A percentile compares a stretch with the other conserved stretches of the same genome.
These are phyloP conservation scores for Paragyromitra xinjiangensis DNA, from an alignment of 495 filamentous ascomycete species.

Conservation along the genomic window DNA sequence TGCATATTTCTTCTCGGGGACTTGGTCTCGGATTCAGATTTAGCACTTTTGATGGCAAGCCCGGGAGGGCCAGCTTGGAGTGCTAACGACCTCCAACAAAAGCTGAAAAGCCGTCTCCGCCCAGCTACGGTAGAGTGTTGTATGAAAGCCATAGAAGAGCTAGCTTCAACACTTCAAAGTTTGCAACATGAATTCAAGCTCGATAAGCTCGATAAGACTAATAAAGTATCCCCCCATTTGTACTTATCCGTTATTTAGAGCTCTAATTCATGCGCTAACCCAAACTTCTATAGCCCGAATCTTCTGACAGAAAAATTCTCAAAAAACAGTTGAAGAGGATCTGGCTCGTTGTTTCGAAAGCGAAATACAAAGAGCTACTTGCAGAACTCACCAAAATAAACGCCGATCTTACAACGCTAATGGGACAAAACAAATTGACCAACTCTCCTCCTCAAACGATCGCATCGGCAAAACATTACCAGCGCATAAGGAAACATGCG, in stretches of 20 bases:
- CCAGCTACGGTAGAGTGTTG: slow-evolving; percentile 25
- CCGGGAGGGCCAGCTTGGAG: slow-evolving; percentile 50
- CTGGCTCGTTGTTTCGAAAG: slow-evolving; percentile 40
- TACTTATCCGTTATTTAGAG: not conserved
- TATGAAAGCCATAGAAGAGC: slow-evolving; percentile 34
- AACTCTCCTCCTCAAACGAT: slow-evolving; percentile 2
- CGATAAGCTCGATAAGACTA: not conserved
- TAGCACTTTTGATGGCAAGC: slow-evolving; percentile 46
- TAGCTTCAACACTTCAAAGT: slow-evolving; percentile 32
- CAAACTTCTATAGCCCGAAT: slow-evolving; percentile 15
- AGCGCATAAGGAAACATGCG: slow-evolving; percentile 49
- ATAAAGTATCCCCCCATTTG: slow-evolving; percentile 23
- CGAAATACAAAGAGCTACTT: slow-evolving; percentile 37
- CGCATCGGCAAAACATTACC: slow-evolving; percentile 41
- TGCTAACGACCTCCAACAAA: slow-evolving; percentile 38
- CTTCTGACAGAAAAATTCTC: slow-evolving; percentile 19
- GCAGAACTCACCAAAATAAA: slow-evolving; percentile 39
- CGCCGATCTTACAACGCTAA: slow-evolving; percentile 16
- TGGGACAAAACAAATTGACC: slow-evolving; percentile 27
- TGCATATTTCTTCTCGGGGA: slow-evolving; percentile 54
- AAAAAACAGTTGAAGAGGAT: slow-evolving; percentile 51
- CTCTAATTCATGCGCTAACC: not conserved
- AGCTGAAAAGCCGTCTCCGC: slow-evolving; percentile 50
- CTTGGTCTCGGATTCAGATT: slow-evolving; percentile 32
- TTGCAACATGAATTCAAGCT: slow-evolving; percentile 52